A percentile compares a stretch with the other conserved stretches of the same genome.
These are phyloP conservation scores for Blastobotrys muscicola DNA, from an alignment of 805 yeast species.

Conservation along the genomic window DNA sequence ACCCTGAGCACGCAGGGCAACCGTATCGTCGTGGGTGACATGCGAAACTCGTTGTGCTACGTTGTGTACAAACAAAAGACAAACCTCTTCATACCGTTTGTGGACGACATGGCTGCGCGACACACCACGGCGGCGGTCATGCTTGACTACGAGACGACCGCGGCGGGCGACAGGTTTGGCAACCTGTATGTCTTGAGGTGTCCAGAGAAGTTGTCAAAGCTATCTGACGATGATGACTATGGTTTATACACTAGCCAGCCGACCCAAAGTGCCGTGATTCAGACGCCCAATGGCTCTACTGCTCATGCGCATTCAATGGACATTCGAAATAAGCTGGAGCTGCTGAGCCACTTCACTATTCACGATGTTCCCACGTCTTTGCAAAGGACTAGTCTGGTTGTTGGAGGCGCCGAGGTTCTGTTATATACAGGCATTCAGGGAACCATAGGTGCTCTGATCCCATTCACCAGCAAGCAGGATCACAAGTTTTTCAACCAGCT, in stretches of 20 bases:
- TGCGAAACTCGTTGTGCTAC: slow-evolving; percentile 53
- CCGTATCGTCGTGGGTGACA: slow-evolving; percentile 63
- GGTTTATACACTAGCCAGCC: slow-evolving; percentile 32
- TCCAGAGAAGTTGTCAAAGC: slow-evolving; percentile 38
- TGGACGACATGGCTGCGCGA: slow-evolving; percentile 60
- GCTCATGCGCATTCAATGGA: neutral
- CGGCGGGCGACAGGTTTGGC: slow-evolving; percentile 86
- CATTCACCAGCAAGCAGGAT: slow-evolving; percentile 56
- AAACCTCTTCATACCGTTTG: slow-evolving; percentile 45
- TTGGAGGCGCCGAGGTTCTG: slow-evolving; percentile 58
- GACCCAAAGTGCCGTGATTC: slow-evolving; percentile 10
- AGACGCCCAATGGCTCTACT: slow-evolving; percentile 42
- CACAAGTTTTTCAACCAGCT: slow-evolving; percentile 47
- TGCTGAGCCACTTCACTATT: slow-evolving; percentile 48
- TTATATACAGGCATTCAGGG: slow-evolving; percentile 77
- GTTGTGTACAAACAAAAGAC: slow-evolving; percentile 40
- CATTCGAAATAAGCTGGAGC: slow-evolving; percentile 35
- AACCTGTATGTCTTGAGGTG: slow-evolving; percentile 61
- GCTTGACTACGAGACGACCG: slow-evolving; percentile 66
- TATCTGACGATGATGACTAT: slow-evolving; percentile 43
- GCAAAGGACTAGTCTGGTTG: slow-evolving; percentile 41
- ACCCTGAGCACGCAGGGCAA: slow-evolving; percentile 46
- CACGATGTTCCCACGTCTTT: slow-evolving; percentile 66
- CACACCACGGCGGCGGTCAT: slow-evolving; percentile 51
- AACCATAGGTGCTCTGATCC: slow-evolving; percentile 62